These are phyloP conservation scores for Xylaria sp. DNA, from an alignment of 2,329 filamentous ascomycete genomes.

Conservation along the genomic window DNA sequence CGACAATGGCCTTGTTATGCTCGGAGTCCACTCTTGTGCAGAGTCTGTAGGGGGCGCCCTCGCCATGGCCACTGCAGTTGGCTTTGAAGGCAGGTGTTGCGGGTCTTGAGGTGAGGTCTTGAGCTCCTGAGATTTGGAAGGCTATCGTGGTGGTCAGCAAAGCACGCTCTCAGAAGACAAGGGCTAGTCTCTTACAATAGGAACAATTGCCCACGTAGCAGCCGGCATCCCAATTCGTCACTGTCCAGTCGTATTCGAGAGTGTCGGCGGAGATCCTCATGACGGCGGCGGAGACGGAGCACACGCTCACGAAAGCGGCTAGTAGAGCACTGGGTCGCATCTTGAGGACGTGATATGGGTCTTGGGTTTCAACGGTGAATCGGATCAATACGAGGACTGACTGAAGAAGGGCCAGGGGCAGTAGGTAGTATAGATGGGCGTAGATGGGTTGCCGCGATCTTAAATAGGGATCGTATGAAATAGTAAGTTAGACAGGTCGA, in stretches of 20 bases:
- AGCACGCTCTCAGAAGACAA: constrained; percentile 17
- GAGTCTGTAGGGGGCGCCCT: constrained; percentile 26
- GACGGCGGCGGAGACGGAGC: constrained; percentile 21
- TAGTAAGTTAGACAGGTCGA: not conserved
- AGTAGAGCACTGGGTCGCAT: constrained; percentile 29
- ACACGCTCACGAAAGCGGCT: constrained; percentile 21
- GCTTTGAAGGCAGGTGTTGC: constrained; percentile 30
- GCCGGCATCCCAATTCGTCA: constrained; percentile 28
- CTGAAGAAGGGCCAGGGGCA: not conserved
- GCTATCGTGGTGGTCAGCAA: constrained; percentile 17
- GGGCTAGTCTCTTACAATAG: constrained; percentile 24
- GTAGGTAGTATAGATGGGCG: not conserved
- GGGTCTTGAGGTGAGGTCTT: constrained; percentile 23
- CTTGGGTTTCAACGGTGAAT: not conserved
- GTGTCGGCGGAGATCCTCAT: constrained; percentile 22
- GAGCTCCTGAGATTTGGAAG: constrained; percentile 32
- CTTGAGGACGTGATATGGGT: constrained; percentile 12
- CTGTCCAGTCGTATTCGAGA: constrained; percentile 26
- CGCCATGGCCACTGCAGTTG: constrained; percentile 29
- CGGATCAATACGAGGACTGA: not conserved
- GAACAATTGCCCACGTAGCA: constrained; percentile 19
- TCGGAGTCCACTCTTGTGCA: constrained; percentile 25
- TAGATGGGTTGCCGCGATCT: constrained; percentile 1
- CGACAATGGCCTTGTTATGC: constrained; percentile 24
- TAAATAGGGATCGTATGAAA: constrained; percentile 5